These are phyloP conservation scores for Waltergamsia citrina DNA, from an alignment of 2,329 filamentous ascomycete genomes.

Conservation along the genomic window DNA sequence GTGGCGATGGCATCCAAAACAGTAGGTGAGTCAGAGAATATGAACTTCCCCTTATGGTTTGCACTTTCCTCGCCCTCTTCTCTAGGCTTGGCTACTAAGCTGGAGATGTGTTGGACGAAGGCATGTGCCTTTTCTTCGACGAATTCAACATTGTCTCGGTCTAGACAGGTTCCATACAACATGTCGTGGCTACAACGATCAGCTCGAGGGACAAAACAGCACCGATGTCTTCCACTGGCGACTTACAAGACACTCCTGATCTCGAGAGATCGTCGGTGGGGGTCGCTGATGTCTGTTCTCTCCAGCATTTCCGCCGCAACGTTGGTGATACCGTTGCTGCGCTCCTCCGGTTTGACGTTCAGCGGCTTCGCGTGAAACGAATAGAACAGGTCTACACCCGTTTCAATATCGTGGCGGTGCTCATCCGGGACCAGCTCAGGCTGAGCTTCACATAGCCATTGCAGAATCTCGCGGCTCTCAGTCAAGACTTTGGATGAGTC, in stretches of 20 bases:
- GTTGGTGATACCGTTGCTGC: conserved; percentile 15
- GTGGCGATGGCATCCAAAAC: conserved; percentile 18
- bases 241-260: conserved; percentile 20
- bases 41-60: conserved; percentile 13
- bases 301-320: conserved; percentile 17
- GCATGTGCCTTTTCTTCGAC: conserved; percentile 12
- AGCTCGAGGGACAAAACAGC: neutral
- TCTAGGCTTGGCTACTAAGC: conserved; percentile 8
- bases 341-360: conserved; percentile 11
- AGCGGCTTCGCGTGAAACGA: conserved; percentile 14
- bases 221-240: neutral
- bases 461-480: conserved; percentile 16
- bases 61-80: neutral
- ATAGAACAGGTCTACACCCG: conserved; percentile 15
- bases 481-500: conserved; percentile 7
- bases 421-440: conserved; percentile 15
- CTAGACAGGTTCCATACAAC: conserved; percentile 11
- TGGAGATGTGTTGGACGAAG: conserved; percentile 13
- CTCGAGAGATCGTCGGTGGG: conserved; percentile 17
- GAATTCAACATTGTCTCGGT: conserved; percentile 12
- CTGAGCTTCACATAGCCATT: conserved; percentile 17
- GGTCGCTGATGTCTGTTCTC: conserved; percentile 12
- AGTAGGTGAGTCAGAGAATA: conserved; percentile 16
- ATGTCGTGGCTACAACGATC: conserved; percentile 14
- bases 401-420: conserved; percentile 11